These are phyloP conservation scores for Apiospora kogelbergensis DNA, from an alignment of 2,329 filamentous ascomycete genomes.

Conservation along the genomic window DNA sequence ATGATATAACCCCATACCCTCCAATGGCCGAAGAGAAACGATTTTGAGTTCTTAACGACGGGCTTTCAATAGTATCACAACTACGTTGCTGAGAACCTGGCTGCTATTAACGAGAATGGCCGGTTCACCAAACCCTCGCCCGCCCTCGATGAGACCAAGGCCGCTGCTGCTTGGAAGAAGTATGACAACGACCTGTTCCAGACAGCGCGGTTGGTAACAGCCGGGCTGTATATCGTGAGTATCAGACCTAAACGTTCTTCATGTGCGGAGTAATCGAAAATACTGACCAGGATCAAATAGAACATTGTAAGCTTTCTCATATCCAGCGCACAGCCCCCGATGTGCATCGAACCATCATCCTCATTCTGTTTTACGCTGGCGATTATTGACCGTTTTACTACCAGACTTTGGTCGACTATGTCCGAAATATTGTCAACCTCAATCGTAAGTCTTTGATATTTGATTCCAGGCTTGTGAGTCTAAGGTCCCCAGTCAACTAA, in stretches of 20 bases:
- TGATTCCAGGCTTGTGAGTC: no score
- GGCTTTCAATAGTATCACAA: conserved; percentile 73
- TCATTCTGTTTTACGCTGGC: neutral
- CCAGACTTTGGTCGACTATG: conserved; percentile 38
- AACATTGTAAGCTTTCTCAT: neutral
- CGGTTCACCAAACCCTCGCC: conserved; percentile 67
- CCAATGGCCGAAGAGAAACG: neutral
- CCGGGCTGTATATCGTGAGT: conserved; percentile 77
- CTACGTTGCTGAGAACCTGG: conserved; percentile 75
- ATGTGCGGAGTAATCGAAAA: neutral
- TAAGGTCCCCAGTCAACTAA: neutral
- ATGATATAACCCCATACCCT: neutral
- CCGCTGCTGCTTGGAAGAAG: conserved; percentile 59
- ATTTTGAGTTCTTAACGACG: neutral
- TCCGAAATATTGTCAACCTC: conserved; percentile 74
- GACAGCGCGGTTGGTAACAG: conserved; percentile 72
- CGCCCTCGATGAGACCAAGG: conserved; percentile 40
- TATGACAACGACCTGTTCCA: conserved; percentile 79
- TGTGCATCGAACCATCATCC: neutral
- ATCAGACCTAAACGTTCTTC: conserved; percentile 64
- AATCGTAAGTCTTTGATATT: conserved; percentile 44
- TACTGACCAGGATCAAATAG: neutral
- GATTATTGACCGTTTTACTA: neutral
- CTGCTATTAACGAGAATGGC: conserved; percentile 78
- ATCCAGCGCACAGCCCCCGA: neutral